Percentiles rank a stretch among this genome's conserved stretches.
phyloP scores from a whole-genome alignment of 176 grass and related monocot genomes.

The Avena insularis region DNA sequence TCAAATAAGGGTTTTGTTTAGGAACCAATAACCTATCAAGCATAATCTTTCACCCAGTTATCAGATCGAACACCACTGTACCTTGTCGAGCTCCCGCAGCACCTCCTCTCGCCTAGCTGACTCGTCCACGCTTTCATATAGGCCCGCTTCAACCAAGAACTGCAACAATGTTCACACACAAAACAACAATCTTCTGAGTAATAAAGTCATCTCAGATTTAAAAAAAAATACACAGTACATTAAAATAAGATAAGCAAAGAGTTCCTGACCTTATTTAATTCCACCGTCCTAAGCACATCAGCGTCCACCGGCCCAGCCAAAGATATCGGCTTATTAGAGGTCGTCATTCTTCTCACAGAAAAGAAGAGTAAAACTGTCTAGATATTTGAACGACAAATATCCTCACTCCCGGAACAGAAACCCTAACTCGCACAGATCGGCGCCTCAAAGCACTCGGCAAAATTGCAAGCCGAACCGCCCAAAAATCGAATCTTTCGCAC shows the following conservation, averaged over 20 bases:
- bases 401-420: not conserved
- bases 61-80: not conserved
- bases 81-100: conserved; percentile 76
- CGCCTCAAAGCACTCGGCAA: not conserved
- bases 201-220: not conserved
- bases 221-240: not conserved
- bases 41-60: not conserved
- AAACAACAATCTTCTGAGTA: conserved; percentile 6
- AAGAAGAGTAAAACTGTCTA: not conserved
- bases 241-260: not conserved
- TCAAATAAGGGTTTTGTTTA: not conserved
- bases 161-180: conserved; percentile 21
- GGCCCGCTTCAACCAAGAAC: conserved; percentile 70
- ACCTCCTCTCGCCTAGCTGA: conserved; percentile 70
- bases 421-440: not conserved
- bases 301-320: conserved; percentile 59
- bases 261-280: conserved; percentile 61
- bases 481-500: not conserved
- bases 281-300: conserved; percentile 63
- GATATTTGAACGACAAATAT: not conserved
- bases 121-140: conserved; percentile 74
- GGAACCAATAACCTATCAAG: not conserved
- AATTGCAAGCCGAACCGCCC: not conserved
- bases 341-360: conserved; percentile 47
- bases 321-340: conserved; percentile 61